Base-by-base conservation (phyloP, 805 yeast species). In the Jamesozyma spencerorum region DNA sequence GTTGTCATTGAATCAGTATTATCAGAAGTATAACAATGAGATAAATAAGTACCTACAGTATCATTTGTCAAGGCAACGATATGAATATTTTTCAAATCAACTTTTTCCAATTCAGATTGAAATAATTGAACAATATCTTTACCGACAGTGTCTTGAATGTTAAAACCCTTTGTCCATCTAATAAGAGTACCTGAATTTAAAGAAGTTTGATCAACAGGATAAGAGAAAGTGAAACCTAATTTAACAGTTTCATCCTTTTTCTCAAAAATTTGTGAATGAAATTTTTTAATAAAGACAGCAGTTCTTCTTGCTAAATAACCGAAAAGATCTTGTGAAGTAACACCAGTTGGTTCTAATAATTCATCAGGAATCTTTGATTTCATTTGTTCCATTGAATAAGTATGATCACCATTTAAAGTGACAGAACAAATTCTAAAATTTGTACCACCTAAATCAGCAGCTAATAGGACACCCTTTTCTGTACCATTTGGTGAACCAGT, bases 91-190 rank as follows among this genome's bases (percentile, higher is more conserved):
- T 82, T 81, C 36, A 78, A 65, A 0, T 74, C 69, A 30, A 72
- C 68, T 3, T 50, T 54, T 50, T 85, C 81, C 40, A 90, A 54
- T 46, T 84, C 81, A 12, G 60, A 59, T 63, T 92, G 97, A 45
- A 86, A 71, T 37, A 78, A 62, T 35, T 67, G 68, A 40, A 85
- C 90, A 34, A 92, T 82, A 58, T 90, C 97, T 56, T 79, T 68
- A 40, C 85, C 94, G 29, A 88, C 84, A 32, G 85, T 79, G 50
- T 90, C 97, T 26, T 74, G 73, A 51, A 90, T 81, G 53, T 82
- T 77, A 64, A 84, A 90, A 27, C 97, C 97, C 64, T 90, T 90
- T 19, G 97, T 87, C 98, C 98, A 90, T 62, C 97, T 80, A 37
- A 90, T 74, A 48, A 92, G 71, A 11, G 75, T 75, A 45, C 97